Conservation (phyloP, 331 rosid species). For the Saraca asoca region DNA sequence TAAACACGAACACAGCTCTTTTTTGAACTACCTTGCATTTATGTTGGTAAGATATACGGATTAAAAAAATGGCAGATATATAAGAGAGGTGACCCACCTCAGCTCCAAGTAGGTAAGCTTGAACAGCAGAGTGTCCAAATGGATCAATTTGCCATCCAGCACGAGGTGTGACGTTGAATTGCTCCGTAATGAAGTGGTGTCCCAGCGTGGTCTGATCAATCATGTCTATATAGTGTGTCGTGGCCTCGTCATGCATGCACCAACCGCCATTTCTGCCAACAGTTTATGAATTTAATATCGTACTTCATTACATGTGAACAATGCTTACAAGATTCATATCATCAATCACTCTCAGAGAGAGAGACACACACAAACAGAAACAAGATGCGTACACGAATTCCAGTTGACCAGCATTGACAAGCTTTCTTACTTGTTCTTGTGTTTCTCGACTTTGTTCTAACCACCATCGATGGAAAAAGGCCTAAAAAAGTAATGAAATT, state of each 20-base stretch:
- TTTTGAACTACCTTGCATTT: too few relatives aligned
- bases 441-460: slow-evolving; percentile 53
- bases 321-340: not conserved
- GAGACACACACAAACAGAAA: not conserved
- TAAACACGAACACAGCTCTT: too few relatives aligned
- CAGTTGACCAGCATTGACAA: slow-evolving; percentile 65
- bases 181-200: slow-evolving; percentile 60
- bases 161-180: slow-evolving; percentile 65
- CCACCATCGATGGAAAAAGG: slow-evolving; percentile 90
- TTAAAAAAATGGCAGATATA: too few relatives aligned
- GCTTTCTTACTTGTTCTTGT: slow-evolving; percentile 62
- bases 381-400: slow-evolving; percentile 65
- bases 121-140: slow-evolving; percentile 89
- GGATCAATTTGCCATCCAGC: slow-evolving; percentile 98
- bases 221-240: slow-evolving; percentile 86
- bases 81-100: slow-evolving; percentile 43
- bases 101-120: slow-evolving; percentile 74
- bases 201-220: slow-evolving; percentile 90
- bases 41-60: too few relatives aligned
- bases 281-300: not conserved
- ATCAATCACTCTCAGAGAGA: not conserved
- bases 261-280: slow-evolving; percentile 86
- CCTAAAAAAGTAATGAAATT: slow-evolving; percentile 41
- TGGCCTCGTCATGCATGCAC: slow-evolving; percentile 98
- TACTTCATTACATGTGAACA: not conserved